Percentiles rank a stretch among this genome's conserved stretches.
Evolutionary conservation across 139 green algal species (phyloP).

Genomic region (Chlorella sp.): DNA sequence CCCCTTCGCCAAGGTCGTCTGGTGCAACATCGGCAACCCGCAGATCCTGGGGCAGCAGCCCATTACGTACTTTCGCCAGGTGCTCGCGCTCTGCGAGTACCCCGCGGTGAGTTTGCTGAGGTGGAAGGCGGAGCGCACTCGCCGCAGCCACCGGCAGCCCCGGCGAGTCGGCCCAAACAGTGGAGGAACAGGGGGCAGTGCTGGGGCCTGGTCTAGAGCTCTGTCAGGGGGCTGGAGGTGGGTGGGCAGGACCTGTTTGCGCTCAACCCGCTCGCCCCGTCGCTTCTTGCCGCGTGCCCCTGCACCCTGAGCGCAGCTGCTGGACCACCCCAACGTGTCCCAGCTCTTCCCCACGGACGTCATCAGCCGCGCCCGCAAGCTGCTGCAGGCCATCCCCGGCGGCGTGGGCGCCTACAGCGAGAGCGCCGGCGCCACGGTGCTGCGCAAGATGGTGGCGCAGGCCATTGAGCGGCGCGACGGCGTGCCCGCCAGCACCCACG

Average conservation of each 20-base stretch:
- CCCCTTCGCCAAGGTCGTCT: conserved; percentile 64
- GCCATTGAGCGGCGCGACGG: conserved; percentile 49
- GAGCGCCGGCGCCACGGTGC: background rate
- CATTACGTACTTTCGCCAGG: conserved; percentile 88
- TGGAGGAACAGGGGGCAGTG: no score
- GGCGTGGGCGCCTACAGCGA: conserved; percentile 82
- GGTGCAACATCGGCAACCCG: conserved; percentile 90
- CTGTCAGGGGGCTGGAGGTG: no score
- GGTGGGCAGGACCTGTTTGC: no score
- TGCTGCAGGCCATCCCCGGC: conserved; percentile 63
- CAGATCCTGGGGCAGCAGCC: conserved; percentile 89
- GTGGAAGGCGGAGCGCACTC: no score
- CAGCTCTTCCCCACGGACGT: conserved; percentile 80
- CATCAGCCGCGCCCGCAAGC: conserved; percentile 62
- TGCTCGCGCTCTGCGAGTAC: conserved; percentile 79
- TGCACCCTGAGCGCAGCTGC: conserved; percentile 42
- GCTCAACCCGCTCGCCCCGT: no score
- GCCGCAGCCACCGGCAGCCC: no score
- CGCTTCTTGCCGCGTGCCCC: no score
- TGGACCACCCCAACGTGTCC: conserved; percentile 54
- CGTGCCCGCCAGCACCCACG: conserved; percentile 50
- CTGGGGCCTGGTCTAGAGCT: no score
- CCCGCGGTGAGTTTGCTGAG: conserved; percentile 66
- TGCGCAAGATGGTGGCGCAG: background rate
- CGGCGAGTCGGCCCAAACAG: no score